phyloP scores from a whole-genome alignment of 495 filamentous ascomycete species.

The Staphylotrichum tortipilum region DNA sequence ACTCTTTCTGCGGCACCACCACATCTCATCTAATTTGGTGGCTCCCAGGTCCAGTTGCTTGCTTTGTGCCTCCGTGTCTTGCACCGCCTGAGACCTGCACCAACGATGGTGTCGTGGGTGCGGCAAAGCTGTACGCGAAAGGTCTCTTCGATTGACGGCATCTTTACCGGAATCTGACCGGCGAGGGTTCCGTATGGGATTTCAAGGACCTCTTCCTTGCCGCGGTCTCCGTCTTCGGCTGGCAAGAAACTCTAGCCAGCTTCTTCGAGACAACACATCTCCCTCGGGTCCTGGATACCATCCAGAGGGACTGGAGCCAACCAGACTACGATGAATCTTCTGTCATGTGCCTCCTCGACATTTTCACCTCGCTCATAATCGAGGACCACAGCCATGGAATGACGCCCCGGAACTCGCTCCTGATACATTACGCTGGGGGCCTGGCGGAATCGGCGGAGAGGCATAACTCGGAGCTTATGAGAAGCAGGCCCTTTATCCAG shows the following conservation, averaged over 20 bases:
- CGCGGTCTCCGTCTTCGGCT: background rate
- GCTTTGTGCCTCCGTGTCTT: constrained; percentile 11
- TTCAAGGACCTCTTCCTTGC: constrained; percentile 15
- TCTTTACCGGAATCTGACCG: constrained; percentile 11
- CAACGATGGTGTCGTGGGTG: no score
- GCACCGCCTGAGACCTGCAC: no score
- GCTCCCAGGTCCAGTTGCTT: no score
- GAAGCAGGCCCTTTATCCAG: constrained; percentile 16
- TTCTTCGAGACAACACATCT: background rate
- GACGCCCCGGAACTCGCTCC: background rate
- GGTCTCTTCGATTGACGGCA: no score
- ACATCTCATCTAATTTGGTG: no score
- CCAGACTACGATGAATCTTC: constrained; percentile 9
- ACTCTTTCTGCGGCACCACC: no score
- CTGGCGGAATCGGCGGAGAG: no score
- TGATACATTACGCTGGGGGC: constrained; percentile 8
- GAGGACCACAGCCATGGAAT: background rate
- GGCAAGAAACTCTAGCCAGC: background rate
- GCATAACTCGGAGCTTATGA: constrained; percentile 17
- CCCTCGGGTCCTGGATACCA: background rate
- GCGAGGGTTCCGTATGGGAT: constrained; percentile 15
- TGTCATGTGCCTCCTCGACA: constrained; percentile 15
- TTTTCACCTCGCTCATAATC: constrained; percentile 14
- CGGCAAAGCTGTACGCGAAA: no score
- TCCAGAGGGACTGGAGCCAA: constrained; percentile 12